Evolutionary conservation across 148 eudicot genomes (phyloP).

Genomic region (Oxyria digyna): DNA sequence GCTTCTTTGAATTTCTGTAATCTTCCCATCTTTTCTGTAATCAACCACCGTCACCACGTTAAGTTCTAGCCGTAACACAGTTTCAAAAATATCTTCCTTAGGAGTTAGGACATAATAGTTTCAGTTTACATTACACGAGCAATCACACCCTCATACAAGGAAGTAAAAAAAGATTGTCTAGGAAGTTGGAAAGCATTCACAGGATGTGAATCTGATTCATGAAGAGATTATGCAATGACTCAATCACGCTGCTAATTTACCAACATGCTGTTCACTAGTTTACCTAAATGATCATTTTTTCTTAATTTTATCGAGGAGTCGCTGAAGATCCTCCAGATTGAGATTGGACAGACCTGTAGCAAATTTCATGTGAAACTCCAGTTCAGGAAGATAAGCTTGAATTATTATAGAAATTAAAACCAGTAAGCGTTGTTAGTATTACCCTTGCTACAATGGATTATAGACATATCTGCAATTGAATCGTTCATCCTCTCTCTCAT

Average conservation of each 20-base stretch:
- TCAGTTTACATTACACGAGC: not conserved
- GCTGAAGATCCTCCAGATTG: constrained; percentile 5
- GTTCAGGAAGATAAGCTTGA: not conserved
- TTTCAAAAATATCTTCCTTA: not conserved
- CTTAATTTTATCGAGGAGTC: not conserved
- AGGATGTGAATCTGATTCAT: not conserved
- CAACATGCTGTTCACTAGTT: not conserved
- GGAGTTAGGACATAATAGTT: not conserved
- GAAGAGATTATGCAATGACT: not conserved
- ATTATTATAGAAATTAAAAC: not conserved
- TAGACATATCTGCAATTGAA: not conserved
- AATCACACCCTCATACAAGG: not conserved
- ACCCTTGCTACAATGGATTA: constrained; percentile 1
- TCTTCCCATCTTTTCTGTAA: not conserved
- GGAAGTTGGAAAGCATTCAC: not conserved
- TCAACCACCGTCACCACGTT: too few species aligned
- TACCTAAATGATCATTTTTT: not conserved
- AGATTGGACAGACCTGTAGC: not conserved
- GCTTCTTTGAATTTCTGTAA: not conserved
- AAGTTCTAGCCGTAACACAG: too few species aligned
- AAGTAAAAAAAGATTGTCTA: not conserved
- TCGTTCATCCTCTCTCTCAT: not conserved
- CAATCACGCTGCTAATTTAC: not conserved
- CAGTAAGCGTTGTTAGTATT: not conserved
- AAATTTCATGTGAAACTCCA: not conserved